Percentiles rank a stretch among this genome's conserved stretches.
Conservation (phyloP, 1,139 yeast species). For the Torulaspora pretoriensis region DNA sequence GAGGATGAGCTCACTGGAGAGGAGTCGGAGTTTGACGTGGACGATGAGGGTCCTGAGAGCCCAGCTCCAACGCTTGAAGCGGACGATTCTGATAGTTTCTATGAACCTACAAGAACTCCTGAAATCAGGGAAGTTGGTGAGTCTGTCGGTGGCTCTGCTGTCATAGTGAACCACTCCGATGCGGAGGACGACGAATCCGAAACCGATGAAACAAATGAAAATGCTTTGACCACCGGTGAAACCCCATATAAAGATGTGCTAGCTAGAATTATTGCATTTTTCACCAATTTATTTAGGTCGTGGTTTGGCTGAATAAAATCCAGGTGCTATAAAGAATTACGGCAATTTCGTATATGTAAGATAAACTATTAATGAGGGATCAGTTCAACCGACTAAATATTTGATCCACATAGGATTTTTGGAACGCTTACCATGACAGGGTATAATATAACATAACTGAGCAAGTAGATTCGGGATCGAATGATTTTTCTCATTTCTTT, state of each 20-base stretch:
- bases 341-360: no score
- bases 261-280: slow-evolving; percentile 19
- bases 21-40: slow-evolving; percentile 5
- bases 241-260: slow-evolving; percentile 19
- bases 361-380: background rate
- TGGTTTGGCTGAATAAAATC: slow-evolving; percentile 13
- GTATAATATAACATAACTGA: no score
- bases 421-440: background rate
- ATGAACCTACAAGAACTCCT: background rate
- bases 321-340: background rate
- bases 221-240: slow-evolving; percentile 7
- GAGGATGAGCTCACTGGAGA: slow-evolving; percentile 7
- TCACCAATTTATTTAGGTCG: slow-evolving; percentile 15
- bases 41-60: slow-evolving; percentile 16
- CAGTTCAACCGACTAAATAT: background rate
- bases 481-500: slow-evolving; percentile 4
- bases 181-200: slow-evolving; percentile 10
- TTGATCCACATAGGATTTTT: background rate
- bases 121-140: slow-evolving; percentile 11
- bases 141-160: slow-evolving; percentile 13
- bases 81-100: background rate
- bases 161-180: slow-evolving; percentile 14
- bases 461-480: no score
- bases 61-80: slow-evolving; percentile 17
- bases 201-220: slow-evolving; percentile 5